A percentile compares a stretch with the other conserved stretches of the same genome.
Evolutionary conservation across 1,284 basidiomycete species (phyloP).

Genomic region (Ganoderma lucidum): DNA sequence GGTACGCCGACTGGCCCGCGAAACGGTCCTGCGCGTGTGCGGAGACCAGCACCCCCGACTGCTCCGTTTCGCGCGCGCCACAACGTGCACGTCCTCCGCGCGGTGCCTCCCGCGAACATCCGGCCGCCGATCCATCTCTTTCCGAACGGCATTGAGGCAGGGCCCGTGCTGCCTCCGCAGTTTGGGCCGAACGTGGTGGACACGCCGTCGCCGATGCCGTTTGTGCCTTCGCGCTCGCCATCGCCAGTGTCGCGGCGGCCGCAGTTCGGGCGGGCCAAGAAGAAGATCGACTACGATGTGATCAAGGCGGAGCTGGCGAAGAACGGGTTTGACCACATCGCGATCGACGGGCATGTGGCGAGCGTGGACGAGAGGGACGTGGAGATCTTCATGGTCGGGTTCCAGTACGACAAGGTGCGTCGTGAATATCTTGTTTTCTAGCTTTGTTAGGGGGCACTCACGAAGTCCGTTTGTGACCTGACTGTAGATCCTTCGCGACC

Average conservation of each 20-base stretch:
- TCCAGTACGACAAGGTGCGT: constrained; percentile 72
- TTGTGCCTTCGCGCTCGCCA: constrained; percentile 52
- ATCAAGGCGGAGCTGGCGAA: constrained; percentile 63
- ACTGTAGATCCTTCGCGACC: constrained; percentile 72
- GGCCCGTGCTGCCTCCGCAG: constrained; percentile 28
- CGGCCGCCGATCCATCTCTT: constrained; percentile 34
- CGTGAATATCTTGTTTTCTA: background rate
- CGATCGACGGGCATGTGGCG: constrained; percentile 58
- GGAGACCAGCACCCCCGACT: constrained; percentile 30
- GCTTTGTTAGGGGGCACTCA: constrained; percentile 14
- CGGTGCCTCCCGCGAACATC: constrained; percentile 23
- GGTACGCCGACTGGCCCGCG: constrained; percentile 32
- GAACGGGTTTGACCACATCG: constrained; percentile 72
- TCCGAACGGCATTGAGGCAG: constrained; percentile 29
- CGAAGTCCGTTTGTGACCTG: constrained; percentile 3
- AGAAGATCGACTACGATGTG: constrained; percentile 50
- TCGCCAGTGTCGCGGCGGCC: constrained; percentile 53
- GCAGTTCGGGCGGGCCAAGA: constrained; percentile 42
- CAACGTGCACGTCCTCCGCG: constrained; percentile 29
- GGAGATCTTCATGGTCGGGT: constrained; percentile 62
- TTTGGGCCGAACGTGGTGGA: constrained; percentile 28
- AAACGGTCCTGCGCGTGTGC: constrained; percentile 32
- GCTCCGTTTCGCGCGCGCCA: constrained; percentile 39
- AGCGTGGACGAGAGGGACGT: constrained; percentile 73
- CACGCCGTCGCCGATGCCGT: constrained; percentile 25